Evolutionary conservation across 2,329 filamentous ascomycete genomes (phyloP), one percentile per base, ranked within the genome.

Genomic region (Drechslera avenae): DNA sequence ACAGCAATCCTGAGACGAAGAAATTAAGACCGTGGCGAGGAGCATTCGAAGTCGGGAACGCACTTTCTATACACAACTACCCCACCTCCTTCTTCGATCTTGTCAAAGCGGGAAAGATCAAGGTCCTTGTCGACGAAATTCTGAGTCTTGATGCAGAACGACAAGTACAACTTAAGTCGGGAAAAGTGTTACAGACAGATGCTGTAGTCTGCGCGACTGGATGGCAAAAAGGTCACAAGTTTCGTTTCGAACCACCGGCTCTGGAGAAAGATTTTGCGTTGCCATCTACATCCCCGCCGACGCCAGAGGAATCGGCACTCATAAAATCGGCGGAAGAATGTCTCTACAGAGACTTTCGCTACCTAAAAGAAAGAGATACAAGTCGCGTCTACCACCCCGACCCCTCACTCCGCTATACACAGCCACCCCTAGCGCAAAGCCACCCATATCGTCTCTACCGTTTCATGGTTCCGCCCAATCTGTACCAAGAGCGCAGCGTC

Each of bases 51-150:
- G 79, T 81, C 6, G 83, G 80, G 1, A 79, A 77, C 9, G 78
- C 77, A 0, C 74, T 87, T 26, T 81, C 81, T 39, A 86, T 87
- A 23, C 74, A 85, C 49, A 88, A 87, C 63, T 87, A 84, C 59
- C 76, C 78, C 0, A 78, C 75, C 3, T 75, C 82, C 56, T 79
- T 87, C 61, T 82, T 85, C 62, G 79, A 83, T 5, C 71, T 84
- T 10, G 76, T 88, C 9, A 75, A 75, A 36, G 66, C 76, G 4
- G 81, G 81, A 3, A 76, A 73, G n/a, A 79, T 87, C 28, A 75
- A 75, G 14, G 73, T 88, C 1, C 77, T 85, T 40, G 66, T 85
- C 6, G 78, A 78, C 26, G 82, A 86, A 39, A 76, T 88, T 4
- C 68, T 72, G 2, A 72, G 73, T 17, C 73, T 87, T 3, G 75